phyloP scores from a whole-genome alignment of 202 grass and related monocot genomes.

The Zizania palustris region DNA sequence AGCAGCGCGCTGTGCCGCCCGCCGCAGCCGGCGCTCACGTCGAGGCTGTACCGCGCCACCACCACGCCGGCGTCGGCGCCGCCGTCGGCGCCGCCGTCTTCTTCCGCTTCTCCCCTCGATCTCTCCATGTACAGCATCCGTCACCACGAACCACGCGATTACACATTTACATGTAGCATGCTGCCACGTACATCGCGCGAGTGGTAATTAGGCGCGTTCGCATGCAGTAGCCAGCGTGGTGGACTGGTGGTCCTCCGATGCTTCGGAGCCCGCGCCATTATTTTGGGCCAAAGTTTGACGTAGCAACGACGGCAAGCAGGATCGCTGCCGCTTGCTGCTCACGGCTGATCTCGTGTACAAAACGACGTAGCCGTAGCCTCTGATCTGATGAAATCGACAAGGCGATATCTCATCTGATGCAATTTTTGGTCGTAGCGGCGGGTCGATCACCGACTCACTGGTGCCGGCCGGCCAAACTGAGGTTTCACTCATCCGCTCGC shows the following conservation, averaged over 20 bases:
- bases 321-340: slow-evolving; percentile 37
- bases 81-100: not conserved
- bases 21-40: slow-evolving; percentile 63
- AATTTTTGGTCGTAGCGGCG: not conserved
- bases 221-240: not conserved
- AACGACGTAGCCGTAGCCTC: not conserved
- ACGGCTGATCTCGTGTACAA: not conserved
- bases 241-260: not conserved
- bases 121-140: slow-evolving; percentile 19
- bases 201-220: slow-evolving; percentile 34
- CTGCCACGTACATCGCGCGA: not conserved
- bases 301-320: slow-evolving; percentile 61
- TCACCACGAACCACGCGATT: not conserved
- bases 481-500: not conserved
- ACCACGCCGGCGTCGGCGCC: not conserved
- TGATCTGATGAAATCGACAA: not conserved
- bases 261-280: slow-evolving; percentile 21
- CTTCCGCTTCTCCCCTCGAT: too few species aligned
- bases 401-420: not conserved
- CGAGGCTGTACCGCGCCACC: slow-evolving; percentile 54
- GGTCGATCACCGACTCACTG: not conserved
- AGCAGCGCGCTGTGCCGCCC: slow-evolving; percentile 63
- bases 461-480: not conserved
- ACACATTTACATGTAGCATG: not conserved
- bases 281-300: slow-evolving; percentile 45